Evolutionary conservation across 1,139 yeast genomes (phyloP).

Genomic region (Scheffersomyces segobiensis): DNA sequence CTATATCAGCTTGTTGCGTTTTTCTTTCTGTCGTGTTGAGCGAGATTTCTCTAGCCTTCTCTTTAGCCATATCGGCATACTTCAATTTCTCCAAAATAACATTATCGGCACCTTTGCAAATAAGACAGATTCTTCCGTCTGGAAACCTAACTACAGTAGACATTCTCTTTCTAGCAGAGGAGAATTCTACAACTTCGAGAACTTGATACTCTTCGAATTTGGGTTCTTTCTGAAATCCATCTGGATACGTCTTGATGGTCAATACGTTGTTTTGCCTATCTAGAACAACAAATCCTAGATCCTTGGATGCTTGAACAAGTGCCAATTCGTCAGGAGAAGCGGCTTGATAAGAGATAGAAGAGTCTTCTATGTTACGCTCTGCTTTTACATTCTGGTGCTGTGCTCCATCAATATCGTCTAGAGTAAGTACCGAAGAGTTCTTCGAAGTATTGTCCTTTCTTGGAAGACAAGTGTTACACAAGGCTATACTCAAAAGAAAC

Average conservation of each 20-base stretch:
- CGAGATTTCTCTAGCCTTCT: slow-evolving; percentile 66
- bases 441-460: slow-evolving; percentile 17
- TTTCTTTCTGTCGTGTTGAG: slow-evolving; percentile 63
- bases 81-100: slow-evolving; percentile 77
- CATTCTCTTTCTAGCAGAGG: slow-evolving; percentile 91
- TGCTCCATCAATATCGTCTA: slow-evolving; percentile 13
- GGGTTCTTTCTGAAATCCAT: slow-evolving; percentile 70
- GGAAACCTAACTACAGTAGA: slow-evolving; percentile 82
- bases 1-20: slow-evolving; percentile 77
- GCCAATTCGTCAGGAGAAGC: slow-evolving; percentile 98
- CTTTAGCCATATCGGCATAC: slow-evolving; percentile 56
- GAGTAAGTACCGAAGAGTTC: slow-evolving; percentile 1
- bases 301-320: slow-evolving; percentile 89
- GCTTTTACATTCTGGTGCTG: slow-evolving; percentile 5
- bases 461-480: slow-evolving; percentile 91
- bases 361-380: slow-evolving; percentile 32
- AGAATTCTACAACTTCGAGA: slow-evolving; percentile 79
- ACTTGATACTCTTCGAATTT: slow-evolving; percentile 69
- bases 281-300: slow-evolving; percentile 80
- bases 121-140: slow-evolving; percentile 69
- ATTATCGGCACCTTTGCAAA: slow-evolving; percentile 97
- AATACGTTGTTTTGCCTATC: slow-evolving; percentile 63
- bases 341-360: slow-evolving; percentile 74
- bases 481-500: slow-evolving; percentile 76
- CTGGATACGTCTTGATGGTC: slow-evolving; percentile 75